Conservation (phyloP, 2,329 filamentous ascomycete species). For the Fusarium goolgardi region DNA sequence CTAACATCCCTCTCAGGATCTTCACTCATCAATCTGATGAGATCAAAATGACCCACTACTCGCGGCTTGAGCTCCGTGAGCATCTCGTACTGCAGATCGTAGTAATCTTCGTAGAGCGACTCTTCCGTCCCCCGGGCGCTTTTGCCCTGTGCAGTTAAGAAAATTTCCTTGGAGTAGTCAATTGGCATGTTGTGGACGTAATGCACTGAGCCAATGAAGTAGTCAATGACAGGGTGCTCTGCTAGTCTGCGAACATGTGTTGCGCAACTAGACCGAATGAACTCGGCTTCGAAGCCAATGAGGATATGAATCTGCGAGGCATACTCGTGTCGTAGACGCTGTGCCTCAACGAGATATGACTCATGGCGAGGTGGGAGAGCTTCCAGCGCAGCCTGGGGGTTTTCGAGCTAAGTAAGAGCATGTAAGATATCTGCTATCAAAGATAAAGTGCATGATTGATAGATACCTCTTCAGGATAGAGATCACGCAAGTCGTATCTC, state of each 20-base stretch:
- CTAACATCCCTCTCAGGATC: constrained; percentile 72
- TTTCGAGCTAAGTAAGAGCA: constrained; percentile 56
- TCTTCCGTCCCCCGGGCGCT: constrained; percentile 68
- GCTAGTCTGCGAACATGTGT: constrained; percentile 70
- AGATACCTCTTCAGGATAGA: constrained; percentile 89
- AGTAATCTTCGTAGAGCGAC: constrained; percentile 83
- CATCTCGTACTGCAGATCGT: constrained; percentile 89
- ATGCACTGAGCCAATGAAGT: constrained; percentile 93
- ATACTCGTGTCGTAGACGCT: constrained; percentile 77
- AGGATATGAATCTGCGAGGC: constrained; percentile 77
- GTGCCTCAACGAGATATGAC: constrained; percentile 80
- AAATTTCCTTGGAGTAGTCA: constrained; percentile 80
- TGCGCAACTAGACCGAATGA: constrained; percentile 77
- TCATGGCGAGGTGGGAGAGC: constrained; percentile 68
- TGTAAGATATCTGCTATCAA: constrained; percentile 14
- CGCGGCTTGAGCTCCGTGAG: constrained; percentile 75
- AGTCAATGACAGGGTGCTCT: constrained; percentile 75
- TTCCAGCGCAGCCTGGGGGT: constrained; percentile 61
- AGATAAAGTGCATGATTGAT: neutral
- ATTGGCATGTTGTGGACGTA: constrained; percentile 89
- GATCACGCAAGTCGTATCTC: constrained; percentile 75
- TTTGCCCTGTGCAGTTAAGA: constrained; percentile 60
- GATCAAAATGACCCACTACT: constrained; percentile 93
- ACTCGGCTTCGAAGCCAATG: constrained; percentile 93
- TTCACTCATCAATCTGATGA: constrained; percentile 83